Conservation (phyloP, 257 asterid genomes). For the Solanum tacnaense region DNA sequence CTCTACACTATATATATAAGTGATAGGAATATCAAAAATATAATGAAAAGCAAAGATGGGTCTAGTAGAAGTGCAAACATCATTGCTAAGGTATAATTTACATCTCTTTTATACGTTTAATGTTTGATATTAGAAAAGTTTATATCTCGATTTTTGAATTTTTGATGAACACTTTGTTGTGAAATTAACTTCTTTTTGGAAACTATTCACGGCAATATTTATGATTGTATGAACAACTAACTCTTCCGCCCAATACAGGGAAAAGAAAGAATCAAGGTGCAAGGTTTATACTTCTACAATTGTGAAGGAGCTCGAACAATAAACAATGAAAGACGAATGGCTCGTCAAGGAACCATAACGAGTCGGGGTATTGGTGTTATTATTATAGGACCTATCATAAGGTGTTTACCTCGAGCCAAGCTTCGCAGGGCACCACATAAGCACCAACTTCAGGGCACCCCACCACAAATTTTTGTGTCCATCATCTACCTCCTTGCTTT, state of each 20-base stretch:
- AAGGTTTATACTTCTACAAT: not conserved
- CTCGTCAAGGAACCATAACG: no score
- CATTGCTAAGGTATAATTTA: not conserved
- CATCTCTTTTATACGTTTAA: not conserved
- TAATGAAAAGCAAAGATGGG: not conserved
- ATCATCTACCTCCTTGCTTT: not conserved
- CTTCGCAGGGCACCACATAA: no score
- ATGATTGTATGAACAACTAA: not conserved
- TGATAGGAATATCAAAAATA: not conserved
- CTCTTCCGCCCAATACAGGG: not conserved
- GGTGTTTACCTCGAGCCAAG: no score
- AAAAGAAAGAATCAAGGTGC: not conserved
- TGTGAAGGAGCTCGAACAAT: no score
- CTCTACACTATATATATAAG: not conserved
- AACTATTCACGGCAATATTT: not conserved
- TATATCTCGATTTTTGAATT: not conserved
- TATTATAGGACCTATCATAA: no score
- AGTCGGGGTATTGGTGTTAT: no score
- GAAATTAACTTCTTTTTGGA: not conserved
- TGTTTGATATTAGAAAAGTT: not conserved
- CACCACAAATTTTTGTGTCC: no score
- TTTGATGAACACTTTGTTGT: not conserved
- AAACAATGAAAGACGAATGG: no score
- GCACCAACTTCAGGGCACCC: no score
- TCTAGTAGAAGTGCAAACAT: not conserved